Evolutionary conservation across 2,329 filamentous ascomycete species (phyloP).

Genomic region (Alternaria brassicicola): DNA sequence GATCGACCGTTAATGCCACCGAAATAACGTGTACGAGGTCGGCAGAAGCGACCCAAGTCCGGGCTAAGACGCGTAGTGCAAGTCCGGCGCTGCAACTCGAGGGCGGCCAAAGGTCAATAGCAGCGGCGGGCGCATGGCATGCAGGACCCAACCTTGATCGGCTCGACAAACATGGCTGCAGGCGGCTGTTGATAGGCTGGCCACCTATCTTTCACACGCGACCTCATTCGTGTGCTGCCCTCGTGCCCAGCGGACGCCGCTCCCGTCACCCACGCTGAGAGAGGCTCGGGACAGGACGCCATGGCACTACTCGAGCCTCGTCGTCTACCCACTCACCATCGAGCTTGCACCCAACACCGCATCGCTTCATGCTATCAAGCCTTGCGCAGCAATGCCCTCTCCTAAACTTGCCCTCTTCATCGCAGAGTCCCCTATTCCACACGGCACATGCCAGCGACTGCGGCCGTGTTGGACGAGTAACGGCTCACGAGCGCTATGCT

Average conservation of each 20-base stretch:
- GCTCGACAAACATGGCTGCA: background rate
- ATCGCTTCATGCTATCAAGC: background rate
- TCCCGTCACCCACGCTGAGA: background rate
- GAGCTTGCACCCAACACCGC: background rate
- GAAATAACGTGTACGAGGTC: slow-evolving; percentile 32
- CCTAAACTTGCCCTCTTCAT: background rate
- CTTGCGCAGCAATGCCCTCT: background rate
- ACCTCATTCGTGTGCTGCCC: background rate
- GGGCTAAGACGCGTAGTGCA: slow-evolving; percentile 16
- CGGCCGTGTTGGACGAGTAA: background rate
- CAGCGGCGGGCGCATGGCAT: background rate
- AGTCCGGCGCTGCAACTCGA: background rate
- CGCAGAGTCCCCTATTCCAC: background rate
- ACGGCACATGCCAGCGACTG: background rate
- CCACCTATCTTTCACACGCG: background rate
- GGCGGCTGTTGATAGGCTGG: background rate
- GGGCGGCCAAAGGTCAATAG: background rate
- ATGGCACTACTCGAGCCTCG: slow-evolving; percentile 8
- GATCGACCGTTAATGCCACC: slow-evolving; percentile 21
- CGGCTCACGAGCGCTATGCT: slow-evolving; percentile 11
- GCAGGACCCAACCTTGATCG: background rate
- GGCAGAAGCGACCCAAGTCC: background rate
- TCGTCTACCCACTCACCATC: slow-evolving; percentile 6
- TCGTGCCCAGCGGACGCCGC: background rate
- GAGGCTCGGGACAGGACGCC: background rate